A percentile compares a stretch with the other conserved stretches of the same genome.
phyloP scores from a whole-genome alignment of 306 rosid genomes.

The Nissolia schottii region DNA sequence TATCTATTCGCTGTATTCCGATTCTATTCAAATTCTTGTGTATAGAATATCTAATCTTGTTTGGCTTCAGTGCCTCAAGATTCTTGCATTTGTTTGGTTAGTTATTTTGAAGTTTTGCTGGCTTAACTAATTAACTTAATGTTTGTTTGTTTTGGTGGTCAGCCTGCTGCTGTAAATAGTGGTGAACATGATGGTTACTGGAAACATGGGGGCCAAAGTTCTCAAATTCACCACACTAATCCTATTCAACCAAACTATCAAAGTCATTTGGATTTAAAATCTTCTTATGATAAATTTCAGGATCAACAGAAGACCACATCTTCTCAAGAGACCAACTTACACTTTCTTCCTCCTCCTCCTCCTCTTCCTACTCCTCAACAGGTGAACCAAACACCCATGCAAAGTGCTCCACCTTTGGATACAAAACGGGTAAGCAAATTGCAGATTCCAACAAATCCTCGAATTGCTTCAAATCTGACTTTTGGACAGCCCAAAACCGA shows the following conservation, averaged over 20 bases:
- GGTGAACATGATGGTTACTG: constrained; percentile 90
- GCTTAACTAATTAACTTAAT: constrained; percentile 25
- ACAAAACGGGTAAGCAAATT: constrained; percentile 58
- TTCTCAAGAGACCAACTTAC: constrained; percentile 56
- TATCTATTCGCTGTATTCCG: not conserved
- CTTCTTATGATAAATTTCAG: constrained; percentile 91
- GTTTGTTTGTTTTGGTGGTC: constrained; percentile 46
- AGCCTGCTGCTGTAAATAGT: constrained; percentile 76
- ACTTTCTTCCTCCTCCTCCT: constrained; percentile 35
- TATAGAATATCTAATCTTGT: constrained; percentile 18
- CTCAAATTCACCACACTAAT: constrained; percentile 67
- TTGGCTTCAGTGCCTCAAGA: constrained; percentile 8
- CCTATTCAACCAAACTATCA: constrained; percentile 71
- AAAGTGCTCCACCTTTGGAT: constrained; percentile 59
- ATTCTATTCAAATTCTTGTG: constrained; percentile 12
- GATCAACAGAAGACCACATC: constrained; percentile 62
- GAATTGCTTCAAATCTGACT: constrained; percentile 79
- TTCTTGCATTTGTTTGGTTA: constrained; percentile 21
- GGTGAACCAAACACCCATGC: constrained; percentile 45
- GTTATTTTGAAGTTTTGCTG: constrained; percentile 18
- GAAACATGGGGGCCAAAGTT: constrained; percentile 70
- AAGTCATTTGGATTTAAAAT: constrained; percentile 76
- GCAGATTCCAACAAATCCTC: constrained; percentile 98
- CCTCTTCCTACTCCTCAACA: constrained; percentile 53
- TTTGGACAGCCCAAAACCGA: constrained; percentile 57